Base-by-base conservation (phyloP, 169 alveolate species). In the Cardiosporidium cionae region DNA sequence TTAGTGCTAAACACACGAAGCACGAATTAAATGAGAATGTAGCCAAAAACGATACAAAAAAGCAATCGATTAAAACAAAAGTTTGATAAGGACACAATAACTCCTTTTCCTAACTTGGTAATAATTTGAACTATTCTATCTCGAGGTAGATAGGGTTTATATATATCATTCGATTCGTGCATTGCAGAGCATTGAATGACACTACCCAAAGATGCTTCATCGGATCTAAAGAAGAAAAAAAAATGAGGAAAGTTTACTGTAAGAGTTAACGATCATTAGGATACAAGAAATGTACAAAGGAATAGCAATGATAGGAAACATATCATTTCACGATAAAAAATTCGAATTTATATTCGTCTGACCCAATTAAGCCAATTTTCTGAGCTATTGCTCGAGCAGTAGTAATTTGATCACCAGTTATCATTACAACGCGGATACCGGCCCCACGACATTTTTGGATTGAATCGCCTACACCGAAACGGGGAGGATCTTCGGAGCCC, bases 401-500 rank as follows among this genome's bases (percentile, higher is more conserved):
- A 6, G 88, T 87, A 76, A 87, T 92, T 88, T 95, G 98, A 85
- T 95, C 99, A 23, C 98, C 99, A n/a, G 99, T 96, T 58, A 97
- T 98, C 99, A 97, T 97, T 64, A 97, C 89, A 9, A 98, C 99
- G 3, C 96, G 93, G 33, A 98, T 96, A 31, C 99, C 99, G 3
- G 99, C 99, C 58, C 79, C 90, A 52, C 91, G 82, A 67, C 99
- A 96, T 22, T 89, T 86, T 67, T 84, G 86, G 25, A 98, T 94
- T 35, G 99, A 99, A 58, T 85, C 95, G 74, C 96, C 96, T 33
- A 98, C 99, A n/a, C 98, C 98, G 5, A 88, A 89, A 68, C 99
- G 91, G 2, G 98, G 96, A 29, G 99, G 98, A 85, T 97, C 99
- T 72, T 94, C 87, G 74, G 92, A 87, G 52, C 96, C 95, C 27